Conservation (phyloP, 371 early-diverging fungal species). For the Enterocytospora artemiae region DNA sequence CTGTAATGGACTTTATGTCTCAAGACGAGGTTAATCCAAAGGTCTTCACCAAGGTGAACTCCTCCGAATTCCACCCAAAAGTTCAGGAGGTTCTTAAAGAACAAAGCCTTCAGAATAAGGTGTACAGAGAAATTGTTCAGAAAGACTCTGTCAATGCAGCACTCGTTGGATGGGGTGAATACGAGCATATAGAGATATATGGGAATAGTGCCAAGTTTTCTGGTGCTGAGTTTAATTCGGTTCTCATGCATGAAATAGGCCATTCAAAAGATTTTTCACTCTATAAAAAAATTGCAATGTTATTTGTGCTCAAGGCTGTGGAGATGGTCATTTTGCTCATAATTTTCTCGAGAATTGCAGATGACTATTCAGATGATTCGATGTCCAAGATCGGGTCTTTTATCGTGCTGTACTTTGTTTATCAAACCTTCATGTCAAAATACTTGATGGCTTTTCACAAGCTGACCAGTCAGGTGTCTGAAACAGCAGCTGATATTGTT, state of each 20-base stretch:
- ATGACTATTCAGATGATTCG: slow-evolving; percentile 28
- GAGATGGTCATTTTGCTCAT: slow-evolving; percentile 43
- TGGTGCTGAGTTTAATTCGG: slow-evolving; percentile 44
- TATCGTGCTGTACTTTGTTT: slow-evolving; percentile 45
- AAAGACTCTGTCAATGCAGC: slow-evolving; percentile 52
- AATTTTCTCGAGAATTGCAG: slow-evolving; percentile 29
- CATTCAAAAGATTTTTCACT: slow-evolving; percentile 56
- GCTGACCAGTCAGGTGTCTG: slow-evolving; percentile 52
- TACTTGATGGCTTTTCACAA: slow-evolving; percentile 53
- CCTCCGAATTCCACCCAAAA: slow-evolving; percentile 31
- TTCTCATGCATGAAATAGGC: slow-evolving; percentile 58
- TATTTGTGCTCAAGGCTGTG: slow-evolving; percentile 32
- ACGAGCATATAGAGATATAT: slow-evolving; percentile 54
- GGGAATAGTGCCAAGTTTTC: slow-evolving; percentile 48
- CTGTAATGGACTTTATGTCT: slow-evolving; percentile 38
- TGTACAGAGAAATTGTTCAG: slow-evolving; percentile 41
- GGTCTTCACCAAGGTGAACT: slow-evolving; percentile 37
- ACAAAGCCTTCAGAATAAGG: slow-evolving; percentile 34
- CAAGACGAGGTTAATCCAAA: slow-evolving; percentile 34
- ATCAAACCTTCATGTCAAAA: slow-evolving; percentile 37
- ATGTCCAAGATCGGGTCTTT: slow-evolving; percentile 46
- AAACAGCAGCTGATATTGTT: slow-evolving; percentile 56
- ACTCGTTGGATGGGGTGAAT: slow-evolving; percentile 49
- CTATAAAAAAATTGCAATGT: slow-evolving; percentile 51
- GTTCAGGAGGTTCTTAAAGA: slow-evolving; percentile 42